Base-by-base conservation (phyloP, 2,329 filamentous ascomycete genomes). In the Lecanosticta acicola region DNA sequence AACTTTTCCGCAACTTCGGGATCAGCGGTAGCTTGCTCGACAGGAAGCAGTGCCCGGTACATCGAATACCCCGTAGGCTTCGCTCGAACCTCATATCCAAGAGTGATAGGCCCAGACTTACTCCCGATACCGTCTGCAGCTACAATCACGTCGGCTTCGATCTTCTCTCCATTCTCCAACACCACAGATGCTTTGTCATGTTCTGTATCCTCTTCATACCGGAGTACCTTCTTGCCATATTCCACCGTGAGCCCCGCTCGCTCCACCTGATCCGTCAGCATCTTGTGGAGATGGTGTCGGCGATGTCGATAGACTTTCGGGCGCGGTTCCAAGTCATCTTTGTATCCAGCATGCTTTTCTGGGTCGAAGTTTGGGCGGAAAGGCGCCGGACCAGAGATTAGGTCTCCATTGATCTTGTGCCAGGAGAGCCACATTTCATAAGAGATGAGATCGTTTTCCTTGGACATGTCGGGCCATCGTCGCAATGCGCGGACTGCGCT, bases 211-310 rank as follows among this genome's bases (percentile, higher is more conserved):
- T 73, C 71, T 38, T 64, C 69, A 57, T 72, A 73, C 43, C 71
- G 67, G 5, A 70, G 60, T 13, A 72, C 66, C 19, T 59, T 61
- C 40, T 61, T 57, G 20, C 68, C 66, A 58, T 68, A 71, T 41
- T 70, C 63, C 16, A 72, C 60, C 8, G 61, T 58, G 8, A 72
- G 62, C 13, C 68, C 69, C 3, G 68, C 59, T 42, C 63, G 66
- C 51, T 71, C 63, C 13, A 76, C 67, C 41, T 74, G 70, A 18
- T 21, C 21, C 43, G 61, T 64, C 14, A 76, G 66, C 43, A 76
- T 74, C 37, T 39, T 39, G 7, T 39, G 37, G 18, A 39, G 8
- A 4, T 3, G 18, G 18, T 39, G 37, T 13, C 37, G 37, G 10
- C 37, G 37, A 24, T 39, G 37, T 14, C 37, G 8, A 13, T 21